Base-by-base conservation (phyloP, 139 green algal species). In the Trebouxia sp. region DNA sequence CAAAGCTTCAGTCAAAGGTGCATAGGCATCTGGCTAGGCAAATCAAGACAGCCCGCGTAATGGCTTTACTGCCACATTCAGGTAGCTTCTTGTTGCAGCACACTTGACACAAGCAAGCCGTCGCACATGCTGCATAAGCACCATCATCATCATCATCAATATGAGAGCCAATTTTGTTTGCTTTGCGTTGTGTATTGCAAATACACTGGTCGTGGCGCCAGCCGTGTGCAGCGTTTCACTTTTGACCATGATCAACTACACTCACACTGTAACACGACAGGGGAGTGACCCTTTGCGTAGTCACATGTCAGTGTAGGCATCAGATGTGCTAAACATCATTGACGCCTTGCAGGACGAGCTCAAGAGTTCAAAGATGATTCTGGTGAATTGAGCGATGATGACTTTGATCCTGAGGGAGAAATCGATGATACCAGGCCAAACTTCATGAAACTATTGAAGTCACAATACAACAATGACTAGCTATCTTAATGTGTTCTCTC, bases 21-120 rank as follows among this genome's bases (percentile, higher is more conserved):
- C 69, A 77, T 24, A n/a, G 69, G 26, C 69, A 77, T 38, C 69
- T 77, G 69, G 43, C 43, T 6, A 51, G 69, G 26, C 69, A 77
- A 26, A 77, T 77, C 69, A 77, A 77, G 69, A 77, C 69, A 35
- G 69, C 69, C 12, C 38, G 69, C 10, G 26, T 56, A 5, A 77
- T 77, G 69, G 69, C 69, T 0, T 41, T 77, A 11, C 24, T 77
- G 41, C 69, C 69, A 26, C 69, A 72, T n/a, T 45, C 62, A 72
- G 62, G 62, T 72, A 3, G 58, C 58, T n/a, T 26, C 47, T 10
- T 17, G 4, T 4, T 4, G 47, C 47, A 53, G 47, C 47, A 53
- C 20, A 26, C 47, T 53, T 53, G n/a, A n/a, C n/a, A n/a, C n/a
- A n/a, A n/a, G n/a, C n/a, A n/a, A n/a, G n/a, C n/a, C n/a, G n/a